These are phyloP conservation scores for Picea abies DNA, from an alignment of 83 land plant genomes.

Conservation along the genomic window DNA sequence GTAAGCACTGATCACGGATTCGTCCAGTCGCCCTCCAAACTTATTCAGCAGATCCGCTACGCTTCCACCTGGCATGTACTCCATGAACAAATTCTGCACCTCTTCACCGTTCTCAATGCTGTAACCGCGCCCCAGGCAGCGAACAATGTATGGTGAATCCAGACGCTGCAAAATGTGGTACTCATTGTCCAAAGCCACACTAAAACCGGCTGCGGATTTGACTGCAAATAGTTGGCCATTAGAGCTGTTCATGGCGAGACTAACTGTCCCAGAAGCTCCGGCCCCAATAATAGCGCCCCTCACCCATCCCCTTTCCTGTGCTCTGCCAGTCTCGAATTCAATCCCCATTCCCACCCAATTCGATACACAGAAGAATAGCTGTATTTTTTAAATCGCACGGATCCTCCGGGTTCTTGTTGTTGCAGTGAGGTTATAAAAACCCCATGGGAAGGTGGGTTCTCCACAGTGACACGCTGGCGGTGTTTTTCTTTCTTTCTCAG, in stretches of 20 bases:
- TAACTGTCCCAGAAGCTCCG: constrained; percentile 59
- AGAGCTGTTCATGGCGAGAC: constrained; percentile 30
- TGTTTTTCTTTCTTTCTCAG: no score
- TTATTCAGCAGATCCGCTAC: constrained; percentile 33
- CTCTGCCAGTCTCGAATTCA: no score
- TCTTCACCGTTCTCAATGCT: not conserved
- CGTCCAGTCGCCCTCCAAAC: no score
- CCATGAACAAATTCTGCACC: constrained; percentile 38
- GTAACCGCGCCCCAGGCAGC: constrained; percentile 22
- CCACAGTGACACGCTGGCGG: no score
- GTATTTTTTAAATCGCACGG: no score
- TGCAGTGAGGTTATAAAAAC: no score
- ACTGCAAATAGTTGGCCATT: constrained; percentile 36
- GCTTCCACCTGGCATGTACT: constrained; percentile 51
- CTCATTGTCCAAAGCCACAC: constrained; percentile 29
- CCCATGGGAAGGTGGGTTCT: no score
- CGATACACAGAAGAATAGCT: no score
- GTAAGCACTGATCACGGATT: no score
- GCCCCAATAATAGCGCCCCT: constrained; percentile 51
- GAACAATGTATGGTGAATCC: constrained; percentile 24
- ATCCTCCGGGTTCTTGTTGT: no score
- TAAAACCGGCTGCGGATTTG: constrained; percentile 23
- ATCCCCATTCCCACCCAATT: no score
- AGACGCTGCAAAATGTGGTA: constrained; percentile 11
- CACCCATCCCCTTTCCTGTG: constrained; percentile 31